A percentile compares a stretch with the other conserved stretches of the same genome.
These are phyloP conservation scores for Colletotrichum euphorbiae DNA, from an alignment of 2,329 filamentous ascomycete genomes.

Conservation along the genomic window DNA sequence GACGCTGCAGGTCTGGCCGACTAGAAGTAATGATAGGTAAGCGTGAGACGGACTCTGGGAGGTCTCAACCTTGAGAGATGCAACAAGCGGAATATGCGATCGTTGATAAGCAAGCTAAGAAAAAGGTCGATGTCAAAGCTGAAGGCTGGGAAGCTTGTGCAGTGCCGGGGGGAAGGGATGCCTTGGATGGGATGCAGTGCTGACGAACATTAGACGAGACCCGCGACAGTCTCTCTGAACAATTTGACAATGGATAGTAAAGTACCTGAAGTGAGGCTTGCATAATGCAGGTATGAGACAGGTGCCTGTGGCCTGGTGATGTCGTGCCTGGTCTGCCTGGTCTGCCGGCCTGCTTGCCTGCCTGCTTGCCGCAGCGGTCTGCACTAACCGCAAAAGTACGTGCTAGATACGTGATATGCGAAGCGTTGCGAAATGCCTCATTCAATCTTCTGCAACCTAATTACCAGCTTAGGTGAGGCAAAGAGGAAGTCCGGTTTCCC, in stretches of 20 bases:
- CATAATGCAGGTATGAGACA: neutral
- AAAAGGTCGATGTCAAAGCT: neutral
- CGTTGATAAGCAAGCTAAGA: slow-evolving; percentile 4
- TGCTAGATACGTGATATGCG: neutral
- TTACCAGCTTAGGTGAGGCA: too few relatives aligned
- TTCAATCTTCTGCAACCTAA: too few relatives aligned
- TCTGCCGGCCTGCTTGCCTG: too few relatives aligned
- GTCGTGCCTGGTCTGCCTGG: too few relatives aligned
- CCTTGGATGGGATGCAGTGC: slow-evolving; percentile 22
- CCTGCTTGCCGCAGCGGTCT: too few relatives aligned
- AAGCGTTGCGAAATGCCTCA: slow-evolving; percentile 1
- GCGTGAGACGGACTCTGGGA: neutral
- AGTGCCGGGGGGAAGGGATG: slow-evolving; percentile 4
- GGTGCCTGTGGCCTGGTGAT: neutral
- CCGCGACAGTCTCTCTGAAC: slow-evolving; percentile 9
- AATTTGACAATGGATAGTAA: slow-evolving; percentile 9
- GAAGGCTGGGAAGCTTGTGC: slow-evolving; percentile 6
- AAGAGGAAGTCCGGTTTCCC: too few relatives aligned
- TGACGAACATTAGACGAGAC: slow-evolving; percentile 34
- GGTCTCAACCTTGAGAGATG: slow-evolving; percentile 7
- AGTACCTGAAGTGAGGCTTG: slow-evolving; percentile 6
- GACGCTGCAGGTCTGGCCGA: neutral
- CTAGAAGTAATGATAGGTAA: neutral
- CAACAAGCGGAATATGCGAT: neutral
- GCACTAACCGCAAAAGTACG: too few relatives aligned